Evolutionary conservation across 2,329 filamentous ascomycete genomes (phyloP).

Genomic region (Purpureocillium lavendulum): DNA sequence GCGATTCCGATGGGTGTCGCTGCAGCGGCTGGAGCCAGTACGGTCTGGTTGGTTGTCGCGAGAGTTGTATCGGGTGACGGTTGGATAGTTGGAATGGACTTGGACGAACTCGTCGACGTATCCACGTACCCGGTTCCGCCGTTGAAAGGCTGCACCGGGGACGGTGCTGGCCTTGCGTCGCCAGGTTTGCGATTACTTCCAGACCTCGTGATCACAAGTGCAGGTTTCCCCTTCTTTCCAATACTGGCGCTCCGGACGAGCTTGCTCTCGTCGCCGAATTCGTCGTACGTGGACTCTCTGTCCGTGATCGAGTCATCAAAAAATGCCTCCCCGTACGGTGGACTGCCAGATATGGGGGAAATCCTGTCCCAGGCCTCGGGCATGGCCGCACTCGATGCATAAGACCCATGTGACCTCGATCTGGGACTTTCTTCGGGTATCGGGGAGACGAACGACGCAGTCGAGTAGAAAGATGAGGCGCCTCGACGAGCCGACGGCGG

Average conservation of each 20-base stretch:
- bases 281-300: slow-evolving; percentile 30
- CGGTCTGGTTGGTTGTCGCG: slow-evolving; percentile 8
- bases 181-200: slow-evolving; percentile 3
- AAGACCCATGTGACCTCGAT: slow-evolving; percentile 52
- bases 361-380: slow-evolving; percentile 53
- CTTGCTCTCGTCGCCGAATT: slow-evolving; percentile 45
- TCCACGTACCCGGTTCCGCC: slow-evolving; percentile 39
- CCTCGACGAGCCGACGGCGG: slow-evolving; percentile 53
- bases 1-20: slow-evolving; percentile 42
- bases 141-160: slow-evolving; percentile 30
- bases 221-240: slow-evolving; percentile 51
- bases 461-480: slow-evolving; percentile 57
- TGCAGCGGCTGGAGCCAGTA: slow-evolving; percentile 35
- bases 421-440: slow-evolving; percentile 64
- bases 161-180: slow-evolving; percentile 22
- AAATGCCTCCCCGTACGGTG: slow-evolving; percentile 33
- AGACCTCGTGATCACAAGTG: slow-evolving; percentile 36
- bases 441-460: slow-evolving; percentile 60
- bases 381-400: slow-evolving; percentile 65
- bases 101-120: slow-evolving; percentile 36
- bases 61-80: slow-evolving; percentile 8
- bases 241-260: slow-evolving; percentile 54
- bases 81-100: slow-evolving; percentile 24
- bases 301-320: slow-evolving; percentile 42
- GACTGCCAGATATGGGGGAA: slow-evolving; percentile 25